Percentiles rank a stretch among this genome's conserved stretches.
phyloP scores from a whole-genome alignment of 1,139 yeast genomes.

The Geotrichum fermentans region DNA sequence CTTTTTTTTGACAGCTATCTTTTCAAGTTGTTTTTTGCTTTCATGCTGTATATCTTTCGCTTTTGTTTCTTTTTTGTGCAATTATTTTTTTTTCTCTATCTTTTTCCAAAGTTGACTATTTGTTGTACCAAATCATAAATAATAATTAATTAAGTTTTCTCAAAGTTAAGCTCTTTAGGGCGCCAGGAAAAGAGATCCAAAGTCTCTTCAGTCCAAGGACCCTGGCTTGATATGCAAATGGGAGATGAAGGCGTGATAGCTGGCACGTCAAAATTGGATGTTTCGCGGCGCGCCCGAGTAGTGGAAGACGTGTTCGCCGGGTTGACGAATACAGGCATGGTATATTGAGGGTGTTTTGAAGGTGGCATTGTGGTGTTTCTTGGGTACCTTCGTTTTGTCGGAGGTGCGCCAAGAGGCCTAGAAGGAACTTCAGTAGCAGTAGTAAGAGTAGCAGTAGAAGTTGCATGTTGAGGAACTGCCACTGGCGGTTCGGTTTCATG shows the following conservation, averaged over 20 bases:
- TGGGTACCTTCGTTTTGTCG: background rate
- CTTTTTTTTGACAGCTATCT: background rate
- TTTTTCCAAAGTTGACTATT: background rate
- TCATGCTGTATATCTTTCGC: background rate
- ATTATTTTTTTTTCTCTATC: background rate
- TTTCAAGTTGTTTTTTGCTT: background rate
- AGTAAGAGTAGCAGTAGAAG: background rate
- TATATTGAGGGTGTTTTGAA: constrained; percentile 11
- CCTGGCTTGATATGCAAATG: constrained; percentile 10
- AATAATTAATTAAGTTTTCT: background rate
- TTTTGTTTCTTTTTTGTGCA: background rate
- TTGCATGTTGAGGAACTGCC: background rate
- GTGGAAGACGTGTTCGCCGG: background rate
- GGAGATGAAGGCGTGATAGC: background rate
- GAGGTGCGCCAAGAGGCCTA: background rate
- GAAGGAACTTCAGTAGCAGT: background rate
- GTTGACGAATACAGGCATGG: constrained; percentile 2
- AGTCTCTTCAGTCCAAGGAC: constrained; percentile 24
- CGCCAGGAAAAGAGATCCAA: constrained; percentile 22
- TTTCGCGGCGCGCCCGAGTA: background rate
- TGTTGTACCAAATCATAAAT: background rate
- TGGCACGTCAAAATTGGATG: background rate
- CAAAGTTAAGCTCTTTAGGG: constrained; percentile 7
- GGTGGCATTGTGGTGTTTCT: constrained; percentile 4
- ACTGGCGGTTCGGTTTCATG: background rate